Base-by-base conservation (phyloP, 2,329 filamentous ascomycete species). In the Trichoderma sp. region DNA sequence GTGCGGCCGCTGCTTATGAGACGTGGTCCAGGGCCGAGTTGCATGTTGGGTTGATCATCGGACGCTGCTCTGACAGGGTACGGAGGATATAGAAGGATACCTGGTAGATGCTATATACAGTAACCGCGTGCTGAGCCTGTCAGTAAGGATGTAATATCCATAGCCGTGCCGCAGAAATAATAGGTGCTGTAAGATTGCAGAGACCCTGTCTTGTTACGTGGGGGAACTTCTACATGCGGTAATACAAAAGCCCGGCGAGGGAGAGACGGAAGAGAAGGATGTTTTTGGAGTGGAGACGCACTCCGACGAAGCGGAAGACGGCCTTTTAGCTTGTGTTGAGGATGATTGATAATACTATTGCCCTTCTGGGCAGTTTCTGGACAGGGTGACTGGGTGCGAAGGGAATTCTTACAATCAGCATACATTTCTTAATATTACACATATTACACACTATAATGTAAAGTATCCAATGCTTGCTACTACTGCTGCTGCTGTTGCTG, bases 321-420 rank as follows among this genome's bases (percentile, higher is more conserved):
- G 21, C 10, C 1, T 49, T 21, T 24, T n/a, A 49, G 21, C 14
- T 26, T 11, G 4, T 13, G 32, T 32, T 16, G 13, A 16, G 10
- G 8, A 46, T 66, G 61, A 30, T 66, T 66, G 52, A 56, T 66
- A 56, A 56, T 66, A 56, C 32, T 66, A 43, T 30, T 66, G 51
- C 61, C 52, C 5, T 66, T 66, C n/a, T 58, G 5, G 52, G 61
- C 18, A 66, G 6, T 14, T 65, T n/a, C n/a, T n/a, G n/a, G n/a
- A n/a, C n/a, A n/a, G n/a, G n/a, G n/a, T n/a, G n/a, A n/a, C n/a
- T n/a, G n/a, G n/a, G 26, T 26, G 26, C 26, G 26, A 26, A 26
- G 26, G 4, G 26, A 4, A 4, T 26, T 26, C 26, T 26, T 26
- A 26, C 26, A 26, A 26, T 26, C 26, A 26, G 26, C 26, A 26